These are phyloP conservation scores for Puccinia triticina DNA, from an alignment of 1,284 basidiomycete species.

Conservation along the genomic window DNA sequence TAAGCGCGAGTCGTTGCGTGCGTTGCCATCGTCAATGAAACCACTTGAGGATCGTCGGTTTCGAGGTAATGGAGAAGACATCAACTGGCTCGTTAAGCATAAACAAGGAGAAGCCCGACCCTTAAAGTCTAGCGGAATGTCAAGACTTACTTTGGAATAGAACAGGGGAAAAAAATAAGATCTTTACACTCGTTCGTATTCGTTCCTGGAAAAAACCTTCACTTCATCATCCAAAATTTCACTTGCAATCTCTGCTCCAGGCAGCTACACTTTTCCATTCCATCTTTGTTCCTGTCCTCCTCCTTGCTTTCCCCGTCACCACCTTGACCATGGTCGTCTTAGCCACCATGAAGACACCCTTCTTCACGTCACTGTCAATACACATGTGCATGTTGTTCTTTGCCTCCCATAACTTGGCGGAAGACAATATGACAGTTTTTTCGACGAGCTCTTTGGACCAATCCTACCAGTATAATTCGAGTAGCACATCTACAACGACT, in stretches of 20 bases:
- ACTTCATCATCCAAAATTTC: neutral
- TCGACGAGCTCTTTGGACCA: neutral
- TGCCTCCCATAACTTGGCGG: neutral
- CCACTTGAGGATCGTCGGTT: neutral
- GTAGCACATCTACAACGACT: neutral
- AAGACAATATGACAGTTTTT: slow-evolving; percentile 7
- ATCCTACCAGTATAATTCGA: neutral
- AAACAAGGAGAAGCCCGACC: too few relatives aligned
- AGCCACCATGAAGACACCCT: neutral
- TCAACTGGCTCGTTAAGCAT: neutral
- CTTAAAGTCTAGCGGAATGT: neutral
- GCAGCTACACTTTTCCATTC: neutral
- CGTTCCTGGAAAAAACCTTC: neutral
- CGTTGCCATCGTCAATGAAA: slow-evolving; percentile 16
- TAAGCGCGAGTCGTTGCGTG: neutral
- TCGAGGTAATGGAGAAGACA: neutral
- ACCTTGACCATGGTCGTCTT: neutral
- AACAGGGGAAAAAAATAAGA: neutral
- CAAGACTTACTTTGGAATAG: neutral
- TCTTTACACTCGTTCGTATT: neutral
- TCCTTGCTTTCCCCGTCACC: neutral
- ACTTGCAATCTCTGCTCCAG: neutral
- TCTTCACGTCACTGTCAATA: neutral
- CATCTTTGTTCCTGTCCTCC: neutral
- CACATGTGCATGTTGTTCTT: neutral